phyloP scores from a whole-genome alignment of 1,284 basidiomycete species.

The Wallemia mellicola region DNA sequence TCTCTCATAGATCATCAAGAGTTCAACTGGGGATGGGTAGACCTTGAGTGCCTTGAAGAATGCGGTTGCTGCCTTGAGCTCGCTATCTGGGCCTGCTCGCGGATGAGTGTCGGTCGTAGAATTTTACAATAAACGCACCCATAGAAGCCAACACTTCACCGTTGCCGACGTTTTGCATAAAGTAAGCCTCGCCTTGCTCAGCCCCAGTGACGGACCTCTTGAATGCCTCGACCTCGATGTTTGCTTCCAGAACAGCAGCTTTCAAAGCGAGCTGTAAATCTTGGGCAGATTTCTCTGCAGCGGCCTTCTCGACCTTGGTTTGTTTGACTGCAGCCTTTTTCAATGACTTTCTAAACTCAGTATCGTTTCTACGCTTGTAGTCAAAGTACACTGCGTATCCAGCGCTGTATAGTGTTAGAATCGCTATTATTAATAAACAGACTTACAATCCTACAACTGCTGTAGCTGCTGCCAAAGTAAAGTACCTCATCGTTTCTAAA shows the following conservation, averaged over 20 bases:
- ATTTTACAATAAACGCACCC: too few relatives aligned
- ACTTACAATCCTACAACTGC: neutral
- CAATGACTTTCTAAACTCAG: constrained; percentile 51
- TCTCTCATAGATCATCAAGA: constrained; percentile 27
- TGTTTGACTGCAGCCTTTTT: constrained; percentile 25
- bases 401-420: constrained; percentile 17
- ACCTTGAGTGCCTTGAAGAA: constrained; percentile 85
- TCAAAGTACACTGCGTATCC: constrained; percentile 81
- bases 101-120: too few relatives aligned
- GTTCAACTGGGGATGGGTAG: constrained; percentile 72
- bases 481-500: neutral
- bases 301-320: constrained; percentile 21
- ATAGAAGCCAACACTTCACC: neutral
- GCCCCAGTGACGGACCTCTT: neutral
- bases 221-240: neutral
- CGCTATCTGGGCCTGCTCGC: constrained; percentile 45
- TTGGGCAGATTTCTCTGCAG: constrained; percentile 4
- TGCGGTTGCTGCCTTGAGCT: constrained; percentile 50
- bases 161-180: neutral
- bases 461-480: neutral
- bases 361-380: constrained; percentile 67
- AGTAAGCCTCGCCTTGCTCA: neutral
- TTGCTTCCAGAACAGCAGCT: neutral
- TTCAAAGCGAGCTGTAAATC: neutral
- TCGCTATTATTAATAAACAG: neutral